Conservation (phyloP, 2,329 filamentous ascomycete species). For the Stemphylium lycopersici region DNA sequence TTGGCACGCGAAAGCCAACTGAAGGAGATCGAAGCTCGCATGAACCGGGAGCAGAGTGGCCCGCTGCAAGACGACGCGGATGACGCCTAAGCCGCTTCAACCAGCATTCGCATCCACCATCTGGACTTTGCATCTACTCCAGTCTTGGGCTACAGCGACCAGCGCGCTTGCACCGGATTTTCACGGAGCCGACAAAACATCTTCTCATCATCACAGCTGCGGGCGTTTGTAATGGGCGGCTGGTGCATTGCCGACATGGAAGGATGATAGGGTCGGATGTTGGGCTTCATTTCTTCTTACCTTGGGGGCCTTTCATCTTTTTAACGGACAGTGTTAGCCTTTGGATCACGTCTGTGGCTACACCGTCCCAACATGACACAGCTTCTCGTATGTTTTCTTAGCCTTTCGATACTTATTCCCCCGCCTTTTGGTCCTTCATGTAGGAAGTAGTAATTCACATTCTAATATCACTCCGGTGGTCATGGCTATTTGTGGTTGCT, state of each 20-base stretch:
- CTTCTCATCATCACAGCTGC: conserved; percentile 31
- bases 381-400: conserved; percentile 50
- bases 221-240: conserved; percentile 43
- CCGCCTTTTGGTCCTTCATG: conserved; percentile 46
- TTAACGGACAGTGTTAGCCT: conserved; percentile 33
- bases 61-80: conserved; percentile 43
- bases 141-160: conserved; percentile 26
- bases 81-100: conserved; percentile 32
- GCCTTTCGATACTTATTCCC: conserved; percentile 51
- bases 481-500: neutral
- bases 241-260: conserved; percentile 35
- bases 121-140: conserved; percentile 12
- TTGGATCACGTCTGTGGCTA: conserved; percentile 27
- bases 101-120: conserved; percentile 8
- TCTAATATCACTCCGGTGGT: conserved; percentile 46
- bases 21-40: conserved; percentile 97
- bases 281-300: conserved; percentile 40
- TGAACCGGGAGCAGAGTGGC: conserved; percentile 80
- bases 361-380: conserved; percentile 43
- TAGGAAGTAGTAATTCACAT: conserved; percentile 51
- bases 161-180: conserved; percentile 37
- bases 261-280: conserved; percentile 29
- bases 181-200: conserved; percentile 24
- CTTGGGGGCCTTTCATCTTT: conserved; percentile 32
- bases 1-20: conserved; percentile 97